Base-by-base conservation (phyloP, 2,329 filamentous ascomycete genomes). In the Cadophora luteo-olivacea region DNA sequence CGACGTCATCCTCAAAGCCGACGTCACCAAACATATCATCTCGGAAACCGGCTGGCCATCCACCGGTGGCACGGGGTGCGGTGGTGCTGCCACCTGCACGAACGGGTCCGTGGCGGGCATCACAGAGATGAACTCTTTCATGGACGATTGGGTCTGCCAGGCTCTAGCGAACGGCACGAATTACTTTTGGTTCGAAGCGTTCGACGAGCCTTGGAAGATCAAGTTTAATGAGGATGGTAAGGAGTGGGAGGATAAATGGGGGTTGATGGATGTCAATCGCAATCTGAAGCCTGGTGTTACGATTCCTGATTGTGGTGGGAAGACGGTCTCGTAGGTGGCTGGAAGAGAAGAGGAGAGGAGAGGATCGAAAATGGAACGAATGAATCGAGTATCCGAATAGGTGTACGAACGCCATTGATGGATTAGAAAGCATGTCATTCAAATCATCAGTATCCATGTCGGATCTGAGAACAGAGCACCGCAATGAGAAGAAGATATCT, bases 151-250 rank as follows among this genome's bases (percentile, higher is more conserved):
- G 91, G 89, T 98, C 0, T 98, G 95, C 79, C 84, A 88, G 63
- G 89, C 92, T 12, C 81, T 97, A 71, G 83, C 82, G 29, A 97
- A 97, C 76, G 91, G 90, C 57, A 97, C 94, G 1, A 89, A 97
- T 73, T 98, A 97, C 79, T 97, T 97, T 78, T 98, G 95, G 95
- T 97, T 98, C 79, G 92, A 94, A 78, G 93, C 94, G 11, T 98
- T 97, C 78, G 95, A 98, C 78, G 95, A 98, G 84, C 94, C 94
- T 2, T 98, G 95, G 95, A 97, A 98, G 82, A 83, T 91, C 66
- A 77, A 80, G 22, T 97, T 89, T 81, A 91, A 97, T 79, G 83
- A 83, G 5, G 61, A 80, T 67, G 82, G 84, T 51, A 84, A 95
- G 82, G 85, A 92, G 64, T 97, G 94, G 94, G 95, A 98, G 82